Evolutionary conservation across 73 alveolate species (phyloP).

Genomic region (Paramecium caudatum): DNA sequence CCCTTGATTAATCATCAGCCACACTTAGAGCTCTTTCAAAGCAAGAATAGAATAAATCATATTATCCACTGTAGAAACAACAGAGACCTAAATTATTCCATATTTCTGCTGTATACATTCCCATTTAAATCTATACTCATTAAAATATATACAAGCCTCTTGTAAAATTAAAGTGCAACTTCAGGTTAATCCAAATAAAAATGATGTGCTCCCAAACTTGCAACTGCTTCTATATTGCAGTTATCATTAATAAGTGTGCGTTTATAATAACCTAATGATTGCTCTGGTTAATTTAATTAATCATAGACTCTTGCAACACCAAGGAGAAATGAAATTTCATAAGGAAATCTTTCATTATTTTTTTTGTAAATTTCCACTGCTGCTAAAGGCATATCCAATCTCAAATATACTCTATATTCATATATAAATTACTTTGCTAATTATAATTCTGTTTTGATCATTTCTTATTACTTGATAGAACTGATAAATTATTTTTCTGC

Average conservation of each 20-base stretch:
- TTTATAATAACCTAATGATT: constrained; percentile 91
- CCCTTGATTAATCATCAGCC: constrained; percentile 70
- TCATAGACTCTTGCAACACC: constrained; percentile 97
- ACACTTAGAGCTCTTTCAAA: constrained; percentile 76
- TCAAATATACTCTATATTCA: constrained; percentile 78
- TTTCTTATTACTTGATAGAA: constrained; percentile 92
- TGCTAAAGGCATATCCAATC: constrained; percentile 96
- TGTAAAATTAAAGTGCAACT: constrained; percentile 96
- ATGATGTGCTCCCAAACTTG: constrained; percentile 98
- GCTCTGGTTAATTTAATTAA: constrained; percentile 88
- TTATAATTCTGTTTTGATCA: constrained; percentile 92
- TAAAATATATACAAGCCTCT: constrained; percentile 80
- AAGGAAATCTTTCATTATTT: constrained; percentile 86
- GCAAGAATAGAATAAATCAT: constrained; percentile 77
- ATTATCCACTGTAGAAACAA: constrained; percentile 95
- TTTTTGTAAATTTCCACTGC: constrained; percentile 92
- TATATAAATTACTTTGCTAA: constrained; percentile 89
- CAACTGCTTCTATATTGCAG: constrained; percentile 98
- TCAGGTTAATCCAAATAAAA: constrained; percentile 99
- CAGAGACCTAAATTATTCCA: constrained; percentile 99
- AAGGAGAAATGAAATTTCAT: constrained; percentile 87
- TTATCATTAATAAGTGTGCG: constrained; percentile 89
- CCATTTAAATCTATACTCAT: constrained; percentile 88
- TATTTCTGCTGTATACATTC: constrained; percentile 96
- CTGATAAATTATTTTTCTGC: constrained; percentile 98